These are phyloP conservation scores for Purpureocillium takamizusanense DNA, from an alignment of 2,329 filamentous ascomycete genomes.

Conservation along the genomic window DNA sequence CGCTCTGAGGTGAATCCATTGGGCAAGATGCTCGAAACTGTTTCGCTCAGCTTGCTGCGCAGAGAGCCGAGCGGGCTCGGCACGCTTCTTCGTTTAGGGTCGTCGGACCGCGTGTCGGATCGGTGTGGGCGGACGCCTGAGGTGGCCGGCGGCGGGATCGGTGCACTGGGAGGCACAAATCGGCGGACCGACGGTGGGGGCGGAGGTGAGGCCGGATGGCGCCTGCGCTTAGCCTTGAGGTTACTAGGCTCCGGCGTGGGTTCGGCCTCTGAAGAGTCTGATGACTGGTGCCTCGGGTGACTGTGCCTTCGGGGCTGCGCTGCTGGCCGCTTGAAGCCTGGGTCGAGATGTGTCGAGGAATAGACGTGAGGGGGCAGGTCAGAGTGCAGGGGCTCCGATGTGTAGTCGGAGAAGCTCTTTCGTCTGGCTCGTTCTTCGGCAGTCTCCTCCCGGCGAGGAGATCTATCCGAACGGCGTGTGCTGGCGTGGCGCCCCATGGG, in stretches of 20 bases:
- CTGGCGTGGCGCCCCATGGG: constrained; percentile 24
- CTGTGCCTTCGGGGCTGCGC: constrained; percentile 34
- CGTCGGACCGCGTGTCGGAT: constrained; percentile 23
- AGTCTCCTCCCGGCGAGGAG: constrained; percentile 25
- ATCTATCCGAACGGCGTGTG: constrained; percentile 21
- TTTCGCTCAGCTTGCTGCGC: constrained; percentile 35
- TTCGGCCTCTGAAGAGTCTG: constrained; percentile 33
- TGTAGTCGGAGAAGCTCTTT: constrained; percentile 43
- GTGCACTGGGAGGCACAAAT: constrained; percentile 17
- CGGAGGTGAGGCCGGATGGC: constrained; percentile 17
- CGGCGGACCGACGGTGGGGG: constrained; percentile 23
- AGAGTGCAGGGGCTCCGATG: constrained; percentile 25
- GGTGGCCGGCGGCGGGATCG: constrained; percentile 17
- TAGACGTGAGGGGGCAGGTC: constrained; percentile 16
- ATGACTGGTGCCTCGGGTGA: constrained; percentile 35
- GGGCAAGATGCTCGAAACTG: constrained; percentile 33
- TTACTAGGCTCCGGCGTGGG: constrained; percentile 10
- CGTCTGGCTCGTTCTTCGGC: constrained; percentile 33
- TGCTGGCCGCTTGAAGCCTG: constrained; percentile 20
- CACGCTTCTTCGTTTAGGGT: constrained; percentile 24
- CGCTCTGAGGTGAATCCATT: constrained; percentile 23
- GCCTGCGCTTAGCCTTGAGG: constrained; percentile 16
- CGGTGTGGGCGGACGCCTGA: constrained; percentile 21
- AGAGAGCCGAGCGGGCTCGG: constrained; percentile 28
- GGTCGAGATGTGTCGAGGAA: constrained; percentile 23